Conservation (phyloP, 768 basidiomycete species). For the Cyclocybe aegerita region DNA sequence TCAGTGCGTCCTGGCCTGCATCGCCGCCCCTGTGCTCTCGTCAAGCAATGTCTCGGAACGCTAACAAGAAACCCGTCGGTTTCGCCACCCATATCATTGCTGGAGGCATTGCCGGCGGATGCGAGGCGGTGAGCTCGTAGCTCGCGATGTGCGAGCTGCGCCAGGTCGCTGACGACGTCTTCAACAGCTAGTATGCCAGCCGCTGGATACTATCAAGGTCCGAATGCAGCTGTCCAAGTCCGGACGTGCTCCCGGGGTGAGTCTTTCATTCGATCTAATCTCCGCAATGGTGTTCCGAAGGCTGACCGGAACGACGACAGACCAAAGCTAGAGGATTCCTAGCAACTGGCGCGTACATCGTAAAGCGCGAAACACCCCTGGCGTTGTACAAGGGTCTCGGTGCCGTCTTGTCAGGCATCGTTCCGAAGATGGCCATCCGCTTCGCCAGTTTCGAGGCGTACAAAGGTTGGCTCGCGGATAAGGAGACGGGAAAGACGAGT, state of each 20-base stretch:
- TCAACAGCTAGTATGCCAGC: conserved; percentile 76
- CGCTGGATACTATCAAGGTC: conserved; percentile 98
- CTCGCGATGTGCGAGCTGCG: background rate
- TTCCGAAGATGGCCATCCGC: conserved; percentile 99
- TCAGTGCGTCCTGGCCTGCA: conserved; percentile 2
- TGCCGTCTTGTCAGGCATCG: conserved; percentile 94
- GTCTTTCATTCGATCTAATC: conserved; percentile 30
- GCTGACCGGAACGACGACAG: conserved; percentile 38
- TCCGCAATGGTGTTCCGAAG: background rate
- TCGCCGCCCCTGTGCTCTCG: background rate
- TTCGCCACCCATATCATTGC: conserved; percentile 92
- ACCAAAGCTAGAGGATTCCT: conserved; percentile 91
- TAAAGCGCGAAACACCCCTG: conserved; percentile 87
- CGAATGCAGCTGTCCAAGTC: conserved; percentile 98
- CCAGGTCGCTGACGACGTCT: background rate
- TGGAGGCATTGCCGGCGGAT: conserved; percentile 90
- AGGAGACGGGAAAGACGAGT: conserved; percentile 74
- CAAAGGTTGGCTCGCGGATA: conserved; percentile 78
- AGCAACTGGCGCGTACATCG: conserved; percentile 87
- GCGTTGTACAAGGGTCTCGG: conserved; percentile 98
- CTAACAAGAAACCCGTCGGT: conserved; percentile 74
- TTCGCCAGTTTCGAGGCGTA: conserved; percentile 98
- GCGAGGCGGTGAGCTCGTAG: conserved; percentile 73
- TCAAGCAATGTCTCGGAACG: conserved; percentile 48
- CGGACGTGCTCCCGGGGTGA: conserved; percentile 76